phyloP scores from a whole-genome alignment of 164 flowering plant species.

The Brasenia schreberi region DNA sequence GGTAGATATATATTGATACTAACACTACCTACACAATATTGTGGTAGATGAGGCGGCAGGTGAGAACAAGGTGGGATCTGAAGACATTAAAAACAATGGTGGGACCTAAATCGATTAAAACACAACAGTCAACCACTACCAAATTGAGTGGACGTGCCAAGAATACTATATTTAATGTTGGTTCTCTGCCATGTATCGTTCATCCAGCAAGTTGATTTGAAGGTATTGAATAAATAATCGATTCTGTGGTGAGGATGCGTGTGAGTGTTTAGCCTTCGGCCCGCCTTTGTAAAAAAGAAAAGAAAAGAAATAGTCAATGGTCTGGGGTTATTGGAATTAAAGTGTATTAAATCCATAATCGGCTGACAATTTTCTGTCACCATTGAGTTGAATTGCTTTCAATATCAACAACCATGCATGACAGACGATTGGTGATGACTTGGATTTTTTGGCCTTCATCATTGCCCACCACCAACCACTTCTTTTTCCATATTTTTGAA shows the following conservation, averaged over 20 bases:
- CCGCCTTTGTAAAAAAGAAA: too few species aligned
- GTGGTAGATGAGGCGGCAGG: background rate
- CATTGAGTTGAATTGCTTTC: background rate
- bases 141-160: background rate
- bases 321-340: too few species aligned
- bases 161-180: background rate
- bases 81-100: background rate
- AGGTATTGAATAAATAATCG: background rate
- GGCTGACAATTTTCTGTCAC: background rate
- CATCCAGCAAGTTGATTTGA: background rate
- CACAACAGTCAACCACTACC: background rate
- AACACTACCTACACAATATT: background rate
- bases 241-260: background rate
- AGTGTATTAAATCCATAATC: background rate
- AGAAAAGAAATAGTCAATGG: too few species aligned
- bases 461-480: too few species aligned
- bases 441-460: too few species aligned
- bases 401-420: too few species aligned
- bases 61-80: background rate
- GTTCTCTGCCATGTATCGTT: background rate
- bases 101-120: background rate
- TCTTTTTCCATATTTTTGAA: too few species aligned
- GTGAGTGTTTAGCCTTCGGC: too few species aligned
- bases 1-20: too few species aligned
- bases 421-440: too few species aligned